These are phyloP conservation scores for Lecanicillium sp. DNA, from an alignment of 2,329 filamentous ascomycete genomes.

Conservation along the genomic window DNA sequence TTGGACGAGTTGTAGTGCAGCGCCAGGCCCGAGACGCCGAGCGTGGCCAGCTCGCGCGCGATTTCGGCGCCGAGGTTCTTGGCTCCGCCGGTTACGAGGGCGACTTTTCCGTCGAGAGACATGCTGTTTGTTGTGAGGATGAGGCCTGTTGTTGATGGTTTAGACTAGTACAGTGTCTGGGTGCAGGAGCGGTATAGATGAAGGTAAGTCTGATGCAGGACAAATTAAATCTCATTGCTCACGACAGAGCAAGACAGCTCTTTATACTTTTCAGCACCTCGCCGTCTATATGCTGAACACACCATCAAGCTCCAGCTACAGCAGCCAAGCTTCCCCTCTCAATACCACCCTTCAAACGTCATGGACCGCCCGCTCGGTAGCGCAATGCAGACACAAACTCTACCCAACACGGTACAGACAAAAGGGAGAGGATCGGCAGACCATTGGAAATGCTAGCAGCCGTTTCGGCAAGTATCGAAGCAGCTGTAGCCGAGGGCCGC, in stretches of 20 bases:
- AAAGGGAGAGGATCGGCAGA: no score
- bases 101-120: constrained; percentile 29
- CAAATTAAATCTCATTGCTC: background rate
- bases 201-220: no score
- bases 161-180: background rate
- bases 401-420: no score
- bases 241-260: constrained; percentile 22
- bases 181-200: background rate
- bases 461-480: no score
- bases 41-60: constrained; percentile 46
- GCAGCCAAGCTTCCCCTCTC: no score
- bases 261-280: background rate
- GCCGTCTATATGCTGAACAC: no score
- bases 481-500: no score
- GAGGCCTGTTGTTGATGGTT: background rate
- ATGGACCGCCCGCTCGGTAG: no score
- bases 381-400: no score
- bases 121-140: constrained; percentile 13
- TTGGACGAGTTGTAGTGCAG: constrained; percentile 46
- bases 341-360: no score
- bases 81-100: constrained; percentile 47
- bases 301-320: no score
- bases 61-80: constrained; percentile 55
- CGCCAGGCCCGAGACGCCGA: constrained; percentile 45
- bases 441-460: no score